Evolutionary conservation across 78 protist genomes (phyloP), one percentile per base, ranked within the genome.

Genomic region (Tieghemostelium lacteum): DNA sequence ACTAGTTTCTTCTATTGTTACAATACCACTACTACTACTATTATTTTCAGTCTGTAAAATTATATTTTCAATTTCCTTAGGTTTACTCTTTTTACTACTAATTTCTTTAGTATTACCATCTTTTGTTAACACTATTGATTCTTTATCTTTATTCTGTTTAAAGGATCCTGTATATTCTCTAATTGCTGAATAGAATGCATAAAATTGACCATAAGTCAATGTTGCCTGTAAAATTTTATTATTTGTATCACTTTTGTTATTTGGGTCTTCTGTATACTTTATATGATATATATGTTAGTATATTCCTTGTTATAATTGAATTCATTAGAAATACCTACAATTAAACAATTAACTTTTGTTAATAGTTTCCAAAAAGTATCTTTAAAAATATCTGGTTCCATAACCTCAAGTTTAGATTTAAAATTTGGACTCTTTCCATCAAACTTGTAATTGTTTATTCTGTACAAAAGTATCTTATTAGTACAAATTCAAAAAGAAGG

Each of bases 201-300:
- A 70, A 70, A 70, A 70, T 70, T 70, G 57, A 2, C 76, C 62
- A 70, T 49, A 70, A 49, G 36, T 70, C 49, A 70, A 70, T 49
- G 40, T 70, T 16, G 62, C 17, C 20, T 52, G n/a, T 49, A 70
- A 29, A 19, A 70, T 29, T 50, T 31, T 50, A 22, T 50, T 29
- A 19, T 26, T 50, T 2, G 26, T 50, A 19, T 14, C 29, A 31
- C 37, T 37, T 22, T 40, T 50, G 3, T 50, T 31, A 50, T 70
- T 52, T 5, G 28, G 36, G 4, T 6, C 40, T 67, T 67, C 40
- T 40, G 39, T 28, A 61, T 5, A 61, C 3, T 28, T 28, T 28
- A 7, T 28, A 29, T 61, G 19, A 61, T 28, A 29, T 28, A 7
- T 2, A 17, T 28, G 7, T 2, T 2, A 28, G 5, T 61, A 5